Percentiles rank a stretch among this genome's conserved stretches.
Evolutionary conservation across 1,284 basidiomycete species (phyloP).

Genomic region (Irpex sp.): DNA sequence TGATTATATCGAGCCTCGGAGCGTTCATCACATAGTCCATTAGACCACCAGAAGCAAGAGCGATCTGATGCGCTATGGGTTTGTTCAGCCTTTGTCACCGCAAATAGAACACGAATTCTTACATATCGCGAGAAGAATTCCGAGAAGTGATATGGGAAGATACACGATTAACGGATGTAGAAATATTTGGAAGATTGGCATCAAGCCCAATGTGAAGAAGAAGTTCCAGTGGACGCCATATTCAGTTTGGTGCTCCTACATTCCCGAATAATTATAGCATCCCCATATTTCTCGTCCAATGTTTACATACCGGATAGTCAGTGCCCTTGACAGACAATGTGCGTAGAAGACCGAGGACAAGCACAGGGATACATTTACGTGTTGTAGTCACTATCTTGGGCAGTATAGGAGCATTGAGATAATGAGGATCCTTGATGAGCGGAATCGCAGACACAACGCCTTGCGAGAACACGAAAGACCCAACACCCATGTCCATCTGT

Average conservation of each 20-base stretch:
- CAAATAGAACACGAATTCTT: conserved; percentile 19
- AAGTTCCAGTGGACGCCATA: conserved; percentile 99
- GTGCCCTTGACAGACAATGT: conserved; percentile 89
- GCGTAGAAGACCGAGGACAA: conserved; percentile 74
- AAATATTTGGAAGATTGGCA: conserved; percentile 75
- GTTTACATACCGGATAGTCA: conserved; percentile 79
- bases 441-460: conserved; percentile 86
- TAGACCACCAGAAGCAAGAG: conserved; percentile 53
- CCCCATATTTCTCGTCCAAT: not conserved
- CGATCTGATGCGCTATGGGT: conserved; percentile 62
- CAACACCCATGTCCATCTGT: conserved; percentile 97
- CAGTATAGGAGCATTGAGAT: conserved; percentile 45
- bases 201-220: conserved; percentile 86
- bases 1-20: conserved; percentile 60
- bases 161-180: conserved; percentile 61
- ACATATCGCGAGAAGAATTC: conserved; percentile 63
- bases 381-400: conserved; percentile 49
- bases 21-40: conserved; percentile 64
- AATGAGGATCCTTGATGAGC: conserved; percentile 55
- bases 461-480: conserved; percentile 94
- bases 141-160: conserved; percentile 63
- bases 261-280: not conserved
- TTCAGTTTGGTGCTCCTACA: conserved; percentile 91
- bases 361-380: conserved; percentile 65
- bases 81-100: not conserved